Evolutionary conservation across 805 yeast species (phyloP).

Genomic region (Metschnikowia shivogae): DNA sequence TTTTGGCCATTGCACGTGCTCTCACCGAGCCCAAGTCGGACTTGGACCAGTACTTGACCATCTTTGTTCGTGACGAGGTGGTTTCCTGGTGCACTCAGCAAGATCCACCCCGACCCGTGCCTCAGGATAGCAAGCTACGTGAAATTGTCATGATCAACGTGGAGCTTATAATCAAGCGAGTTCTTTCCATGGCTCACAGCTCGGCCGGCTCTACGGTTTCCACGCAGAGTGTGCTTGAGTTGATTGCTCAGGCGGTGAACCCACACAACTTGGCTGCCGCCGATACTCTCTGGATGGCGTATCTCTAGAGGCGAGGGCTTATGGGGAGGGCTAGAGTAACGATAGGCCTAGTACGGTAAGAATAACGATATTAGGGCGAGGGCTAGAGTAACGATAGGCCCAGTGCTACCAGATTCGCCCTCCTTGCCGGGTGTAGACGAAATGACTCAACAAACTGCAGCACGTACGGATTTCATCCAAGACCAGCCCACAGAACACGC

Average conservation of each 20-base stretch:
- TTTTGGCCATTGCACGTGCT: slow-evolving; percentile 82
- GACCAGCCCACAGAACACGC: too few species aligned
- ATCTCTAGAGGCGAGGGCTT: too few species aligned
- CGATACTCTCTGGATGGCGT: slow-evolving; percentile 95
- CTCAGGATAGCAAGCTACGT: slow-evolving; percentile 76
- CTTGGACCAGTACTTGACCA: slow-evolving; percentile 83
- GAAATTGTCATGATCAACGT: slow-evolving; percentile 88
- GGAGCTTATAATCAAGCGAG: slow-evolving; percentile 75
- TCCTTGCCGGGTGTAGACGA: too few species aligned
- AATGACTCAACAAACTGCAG: too few species aligned
- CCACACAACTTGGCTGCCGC: slow-evolving; percentile 90
- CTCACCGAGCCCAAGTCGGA: slow-evolving; percentile 90
- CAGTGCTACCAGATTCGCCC: too few species aligned
- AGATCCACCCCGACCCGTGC: slow-evolving; percentile 66
- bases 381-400: too few species aligned
- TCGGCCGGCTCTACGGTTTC: slow-evolving; percentile 68
- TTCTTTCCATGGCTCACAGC: slow-evolving; percentile 61
- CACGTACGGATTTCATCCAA: too few species aligned
- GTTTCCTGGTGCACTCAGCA: slow-evolving; percentile 90
- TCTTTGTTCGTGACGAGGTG: slow-evolving; percentile 93
- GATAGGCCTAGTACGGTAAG: too few species aligned
- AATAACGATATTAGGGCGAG: too few species aligned
- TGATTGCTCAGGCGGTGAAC: slow-evolving; percentile 91
- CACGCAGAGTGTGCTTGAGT: slow-evolving; percentile 84
- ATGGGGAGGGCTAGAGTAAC: too few species aligned